These are phyloP conservation scores for Aureobasidium sp. DNA, from an alignment of 2,329 filamentous ascomycete species.

Conservation along the genomic window DNA sequence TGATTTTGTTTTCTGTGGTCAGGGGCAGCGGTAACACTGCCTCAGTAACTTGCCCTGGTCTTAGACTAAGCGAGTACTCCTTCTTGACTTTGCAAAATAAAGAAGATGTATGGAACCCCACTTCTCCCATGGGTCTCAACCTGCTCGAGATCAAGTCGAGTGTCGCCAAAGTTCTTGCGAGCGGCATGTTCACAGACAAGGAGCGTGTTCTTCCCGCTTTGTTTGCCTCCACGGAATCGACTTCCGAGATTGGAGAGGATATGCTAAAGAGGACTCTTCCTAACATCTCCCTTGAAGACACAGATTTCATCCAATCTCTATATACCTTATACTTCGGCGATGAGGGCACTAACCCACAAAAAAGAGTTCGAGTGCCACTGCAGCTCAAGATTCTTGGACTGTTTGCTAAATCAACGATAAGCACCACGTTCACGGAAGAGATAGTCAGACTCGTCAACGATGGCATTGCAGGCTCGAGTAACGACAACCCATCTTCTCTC, in stretches of 20 bases:
- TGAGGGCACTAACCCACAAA: slow-evolving; percentile 34
- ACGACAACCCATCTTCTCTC: slow-evolving; percentile 35
- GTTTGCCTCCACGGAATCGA: slow-evolving; percentile 73
- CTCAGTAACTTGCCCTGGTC: slow-evolving; percentile 48
- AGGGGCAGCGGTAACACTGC: slow-evolving; percentile 27
- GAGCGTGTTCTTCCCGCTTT: slow-evolving; percentile 80
- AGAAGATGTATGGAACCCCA: slow-evolving; percentile 60
- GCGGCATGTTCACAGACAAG: slow-evolving; percentile 74
- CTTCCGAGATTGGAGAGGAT: slow-evolving; percentile 81
- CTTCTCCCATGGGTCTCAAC: slow-evolving; percentile 54
- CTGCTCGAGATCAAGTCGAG: slow-evolving; percentile 63
- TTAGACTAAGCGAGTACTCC: slow-evolving; percentile 58
- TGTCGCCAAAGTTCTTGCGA: slow-evolving; percentile 66
- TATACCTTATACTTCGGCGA: slow-evolving; percentile 68
- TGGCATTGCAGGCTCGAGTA: slow-evolving; percentile 44
- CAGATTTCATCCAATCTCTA: slow-evolving; percentile 54
- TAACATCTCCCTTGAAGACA: slow-evolving; percentile 64
- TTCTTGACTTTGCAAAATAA: slow-evolving; percentile 63
- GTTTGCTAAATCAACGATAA: slow-evolving; percentile 67
- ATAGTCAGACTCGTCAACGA: slow-evolving; percentile 64
- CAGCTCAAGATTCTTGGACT: slow-evolving; percentile 69
- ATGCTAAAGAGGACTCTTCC: slow-evolving; percentile 70
- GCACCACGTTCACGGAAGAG: slow-evolving; percentile 60
- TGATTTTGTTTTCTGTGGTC: slow-evolving; percentile 57
- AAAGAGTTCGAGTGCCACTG: slow-evolving; percentile 57